These are phyloP conservation scores for Cercospora sp. DNA, from an alignment of 2,329 filamentous ascomycete genomes.

Conservation along the genomic window DNA sequence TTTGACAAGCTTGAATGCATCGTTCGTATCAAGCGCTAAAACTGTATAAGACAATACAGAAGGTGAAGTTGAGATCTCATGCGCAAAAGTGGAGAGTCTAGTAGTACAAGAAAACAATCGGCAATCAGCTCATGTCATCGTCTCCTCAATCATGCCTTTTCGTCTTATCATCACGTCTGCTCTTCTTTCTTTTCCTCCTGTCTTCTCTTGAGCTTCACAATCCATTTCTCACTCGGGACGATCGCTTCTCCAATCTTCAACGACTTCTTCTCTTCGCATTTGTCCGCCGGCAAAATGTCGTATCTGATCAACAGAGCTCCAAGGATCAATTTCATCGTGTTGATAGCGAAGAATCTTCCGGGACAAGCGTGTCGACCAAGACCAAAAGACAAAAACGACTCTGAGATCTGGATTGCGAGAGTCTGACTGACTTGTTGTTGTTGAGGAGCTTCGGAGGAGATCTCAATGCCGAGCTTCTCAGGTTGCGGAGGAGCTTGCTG, in stretches of 20 bases:
- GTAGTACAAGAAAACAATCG: not conserved
- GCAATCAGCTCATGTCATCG: not conserved
- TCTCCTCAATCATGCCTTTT: not conserved
- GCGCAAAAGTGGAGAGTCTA: not conserved
- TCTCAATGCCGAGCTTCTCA: not conserved
- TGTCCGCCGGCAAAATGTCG: constrained; percentile 32
- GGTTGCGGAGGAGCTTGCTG: not conserved
- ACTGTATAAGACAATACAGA: not conserved
- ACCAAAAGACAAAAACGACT: constrained; percentile 28
- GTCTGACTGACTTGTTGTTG: not conserved
- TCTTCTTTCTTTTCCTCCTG: not conserved
- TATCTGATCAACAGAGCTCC: constrained; percentile 45
- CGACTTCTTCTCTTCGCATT: constrained; percentile 9
- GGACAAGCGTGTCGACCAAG: constrained; percentile 29
- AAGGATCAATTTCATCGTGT: constrained; percentile 50
- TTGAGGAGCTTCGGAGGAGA: not conserved
- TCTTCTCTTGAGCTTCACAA: not conserved
- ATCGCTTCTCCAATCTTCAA: constrained; percentile 7
- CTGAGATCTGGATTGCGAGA: constrained; percentile 17
- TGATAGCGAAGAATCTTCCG: constrained; percentile 49
- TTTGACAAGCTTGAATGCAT: not conserved
- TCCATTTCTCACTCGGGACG: constrained; percentile 13
- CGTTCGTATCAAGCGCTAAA: not conserved
- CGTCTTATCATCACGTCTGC: not conserved
- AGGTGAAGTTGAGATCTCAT: not conserved